Percentiles rank a stretch among this genome's conserved stretches.
Conservation (phyloP, 2,329 filamentous ascomycete species). For the Domatiomyces catenatus region DNA sequence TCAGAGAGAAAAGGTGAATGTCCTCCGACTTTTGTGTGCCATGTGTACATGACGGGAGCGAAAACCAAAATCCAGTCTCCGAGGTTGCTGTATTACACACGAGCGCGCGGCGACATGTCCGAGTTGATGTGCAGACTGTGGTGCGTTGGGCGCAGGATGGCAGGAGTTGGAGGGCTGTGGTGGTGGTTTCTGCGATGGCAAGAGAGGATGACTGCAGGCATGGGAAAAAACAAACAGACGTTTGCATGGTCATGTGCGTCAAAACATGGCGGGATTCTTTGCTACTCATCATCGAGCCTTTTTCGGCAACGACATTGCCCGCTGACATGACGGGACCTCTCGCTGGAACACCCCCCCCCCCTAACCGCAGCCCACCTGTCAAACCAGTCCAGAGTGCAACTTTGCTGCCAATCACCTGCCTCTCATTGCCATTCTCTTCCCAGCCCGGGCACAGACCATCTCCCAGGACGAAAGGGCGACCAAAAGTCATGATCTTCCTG, state of each 20-base stretch:
- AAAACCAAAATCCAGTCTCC: constrained; percentile 89
- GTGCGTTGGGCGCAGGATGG: constrained; percentile 4
- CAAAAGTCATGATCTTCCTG: constrained; percentile 3
- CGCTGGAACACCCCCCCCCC: neutral
- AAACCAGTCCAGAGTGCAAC: constrained; percentile 10
- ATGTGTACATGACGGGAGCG: constrained; percentile 39
- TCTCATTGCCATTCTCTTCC: constrained; percentile 5
- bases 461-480: constrained; percentile 3
- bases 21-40: constrained; percentile 21
- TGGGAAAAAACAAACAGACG: neutral
- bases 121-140: constrained; percentile 16
- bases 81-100: constrained; percentile 71
- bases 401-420: constrained; percentile 9
- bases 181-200: neutral
- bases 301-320: neutral
- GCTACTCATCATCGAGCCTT: neutral
- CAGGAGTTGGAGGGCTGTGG: constrained; percentile 1
- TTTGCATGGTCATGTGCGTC: constrained; percentile 1
- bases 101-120: constrained; percentile 48
- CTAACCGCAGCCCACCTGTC: constrained; percentile 3
- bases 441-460: constrained; percentile 2
- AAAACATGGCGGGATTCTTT: neutral
- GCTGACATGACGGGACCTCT: neutral
- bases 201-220: neutral
- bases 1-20: constrained; percentile 21